Conservation (phyloP, 805 yeast genomes). For the Metschnikowia picachoensis region DNA sequence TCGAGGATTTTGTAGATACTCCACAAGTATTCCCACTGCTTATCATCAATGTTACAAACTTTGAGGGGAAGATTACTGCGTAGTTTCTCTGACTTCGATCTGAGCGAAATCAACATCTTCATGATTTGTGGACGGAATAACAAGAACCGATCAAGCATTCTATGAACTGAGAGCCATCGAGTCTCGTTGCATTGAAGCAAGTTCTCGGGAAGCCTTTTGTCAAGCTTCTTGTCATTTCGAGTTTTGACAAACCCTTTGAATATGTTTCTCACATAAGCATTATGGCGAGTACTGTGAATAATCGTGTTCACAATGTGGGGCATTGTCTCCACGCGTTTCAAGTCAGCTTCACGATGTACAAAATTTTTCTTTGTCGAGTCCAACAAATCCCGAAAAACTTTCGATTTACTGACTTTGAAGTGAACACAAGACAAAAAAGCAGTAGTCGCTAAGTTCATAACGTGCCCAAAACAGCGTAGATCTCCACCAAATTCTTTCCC, state of each 20-base stretch:
- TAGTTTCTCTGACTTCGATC: not conserved
- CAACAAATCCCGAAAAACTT: not conserved
- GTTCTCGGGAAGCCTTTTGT: not conserved
- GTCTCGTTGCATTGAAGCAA: not conserved
- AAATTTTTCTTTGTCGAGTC: not conserved
- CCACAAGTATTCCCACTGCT: constrained; percentile 2
- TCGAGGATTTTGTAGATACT: not conserved
- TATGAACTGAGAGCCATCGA: constrained; percentile 1
- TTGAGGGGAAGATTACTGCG: not conserved
- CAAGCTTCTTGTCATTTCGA: not conserved
- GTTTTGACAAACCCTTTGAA: not conserved
- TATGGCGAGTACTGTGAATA: not conserved
- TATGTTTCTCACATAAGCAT: not conserved
- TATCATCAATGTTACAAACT: not conserved
- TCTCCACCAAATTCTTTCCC: constrained; percentile 1
- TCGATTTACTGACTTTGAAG: not conserved
- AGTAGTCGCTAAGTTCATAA: not conserved
- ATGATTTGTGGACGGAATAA: constrained; percentile 2
- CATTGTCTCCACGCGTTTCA: not conserved
- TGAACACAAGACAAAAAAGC: too few species aligned
- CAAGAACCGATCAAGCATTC: constrained; percentile 1
- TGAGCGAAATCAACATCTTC: not conserved
- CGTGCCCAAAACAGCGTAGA: too few species aligned
- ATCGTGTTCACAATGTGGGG: constrained; percentile 1
- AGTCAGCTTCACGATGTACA: not conserved